Evolutionary conservation across 805 yeast species (phyloP).

Genomic region (Teunomyces kruisii): DNA sequence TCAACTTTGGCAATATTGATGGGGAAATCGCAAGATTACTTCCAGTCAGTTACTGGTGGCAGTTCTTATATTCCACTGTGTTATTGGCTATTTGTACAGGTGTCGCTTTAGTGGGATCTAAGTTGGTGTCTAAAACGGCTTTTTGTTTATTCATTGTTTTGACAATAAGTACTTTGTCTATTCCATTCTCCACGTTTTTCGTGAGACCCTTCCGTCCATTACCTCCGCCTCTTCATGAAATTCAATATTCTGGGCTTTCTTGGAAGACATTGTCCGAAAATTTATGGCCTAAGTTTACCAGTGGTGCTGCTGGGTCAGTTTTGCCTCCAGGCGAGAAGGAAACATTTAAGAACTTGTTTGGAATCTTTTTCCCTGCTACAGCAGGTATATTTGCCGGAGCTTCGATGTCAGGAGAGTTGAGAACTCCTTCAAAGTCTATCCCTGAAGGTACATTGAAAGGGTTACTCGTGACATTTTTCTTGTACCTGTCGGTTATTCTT

Average conservation of each 20-base stretch:
- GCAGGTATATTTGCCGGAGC: slow-evolving; percentile 99
- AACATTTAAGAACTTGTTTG: slow-evolving; percentile 82
- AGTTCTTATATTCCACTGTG: slow-evolving; percentile 67
- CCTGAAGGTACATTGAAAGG: slow-evolving; percentile 95
- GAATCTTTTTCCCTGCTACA: slow-evolving; percentile 96
- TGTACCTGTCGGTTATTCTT: slow-evolving; percentile 78
- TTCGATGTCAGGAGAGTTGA: slow-evolving; percentile 93
- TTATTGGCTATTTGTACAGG: slow-evolving; percentile 70
- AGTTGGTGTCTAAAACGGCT: slow-evolving; percentile 80
- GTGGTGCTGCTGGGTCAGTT: slow-evolving; percentile 91
- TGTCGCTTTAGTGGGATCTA: slow-evolving; percentile 78
- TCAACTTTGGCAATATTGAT: slow-evolving; percentile 63
- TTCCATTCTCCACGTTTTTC: slow-evolving; percentile 75
- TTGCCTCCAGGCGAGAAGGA: slow-evolving; percentile 50
- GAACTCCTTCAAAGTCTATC: slow-evolving; percentile 81
- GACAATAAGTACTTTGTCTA: slow-evolving; percentile 69
- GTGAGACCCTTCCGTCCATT: slow-evolving; percentile 57
- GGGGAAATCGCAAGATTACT: slow-evolving; percentile 60
- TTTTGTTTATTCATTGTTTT: slow-evolving; percentile 66
- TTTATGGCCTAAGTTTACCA: slow-evolving; percentile 75
- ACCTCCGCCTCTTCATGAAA: slow-evolving; percentile 44
- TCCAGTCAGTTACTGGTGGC: slow-evolving; percentile 71
- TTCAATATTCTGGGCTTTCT: slow-evolving; percentile 68
- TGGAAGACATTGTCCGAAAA: slow-evolving; percentile 67
- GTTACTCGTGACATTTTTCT: slow-evolving; percentile 66